A percentile compares a stretch with the other conserved stretches of the same genome.
These are phyloP conservation scores for Mariannaea sp. DNA, from an alignment of 2,329 filamentous ascomycete genomes.

Conservation along the genomic window DNA sequence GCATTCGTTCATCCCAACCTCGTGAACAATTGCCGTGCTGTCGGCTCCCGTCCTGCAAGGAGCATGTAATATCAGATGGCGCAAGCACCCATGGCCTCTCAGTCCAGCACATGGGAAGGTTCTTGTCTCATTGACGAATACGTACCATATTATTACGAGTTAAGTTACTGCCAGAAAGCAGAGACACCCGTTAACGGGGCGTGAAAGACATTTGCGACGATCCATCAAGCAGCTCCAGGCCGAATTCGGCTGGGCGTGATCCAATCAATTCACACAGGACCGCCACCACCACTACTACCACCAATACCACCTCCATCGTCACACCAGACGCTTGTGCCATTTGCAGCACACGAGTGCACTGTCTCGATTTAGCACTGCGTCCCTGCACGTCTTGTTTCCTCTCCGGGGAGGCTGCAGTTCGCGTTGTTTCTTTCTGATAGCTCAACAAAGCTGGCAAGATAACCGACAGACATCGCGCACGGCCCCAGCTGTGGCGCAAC, in stretches of 20 bases:
- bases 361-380: slow-evolving; percentile 22
- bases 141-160: no score
- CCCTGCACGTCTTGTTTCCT: slow-evolving; percentile 15
- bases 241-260: neutral
- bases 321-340: slow-evolving; percentile 19
- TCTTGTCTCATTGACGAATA: no score
- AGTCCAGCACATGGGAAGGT: neutral
- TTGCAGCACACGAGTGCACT: slow-evolving; percentile 32
- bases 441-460: slow-evolving; percentile 22
- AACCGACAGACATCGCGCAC: slow-evolving; percentile 16
- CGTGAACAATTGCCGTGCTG: neutral
- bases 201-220: neutral
- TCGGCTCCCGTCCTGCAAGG: slow-evolving; percentile 10
- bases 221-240: neutral
- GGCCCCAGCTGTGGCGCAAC: slow-evolving; percentile 28
- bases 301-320: no score
- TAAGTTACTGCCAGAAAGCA: no score
- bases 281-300: no score
- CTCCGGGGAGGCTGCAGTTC: slow-evolving; percentile 3
- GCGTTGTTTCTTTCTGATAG: slow-evolving; percentile 22
- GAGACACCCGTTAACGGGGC: neutral
- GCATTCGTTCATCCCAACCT: slow-evolving; percentile 5
- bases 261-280: slow-evolving; percentile 15
- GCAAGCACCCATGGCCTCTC: slow-evolving; percentile 9
- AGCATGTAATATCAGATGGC: slow-evolving; percentile 10